A percentile compares a stretch with the other conserved stretches of the same genome.
phyloP scores from a whole-genome alignment of 2,329 filamentous ascomycete genomes.

The Myriosclerotinia scirpicola region DNA sequence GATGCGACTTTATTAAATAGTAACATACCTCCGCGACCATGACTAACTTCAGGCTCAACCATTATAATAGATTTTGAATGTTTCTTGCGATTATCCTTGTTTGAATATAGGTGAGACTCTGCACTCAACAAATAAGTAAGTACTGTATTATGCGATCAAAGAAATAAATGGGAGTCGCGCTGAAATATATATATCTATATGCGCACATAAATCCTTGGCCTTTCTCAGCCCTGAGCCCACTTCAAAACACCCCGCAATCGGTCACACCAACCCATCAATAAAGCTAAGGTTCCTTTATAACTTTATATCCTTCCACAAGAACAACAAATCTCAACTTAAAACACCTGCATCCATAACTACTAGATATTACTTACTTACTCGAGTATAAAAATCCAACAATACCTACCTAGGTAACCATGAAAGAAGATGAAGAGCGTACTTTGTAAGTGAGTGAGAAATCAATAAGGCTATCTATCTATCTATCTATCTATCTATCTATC shows the following conservation, averaged over 20 bases:
- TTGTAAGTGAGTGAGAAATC: no score
- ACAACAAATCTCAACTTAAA: neutral
- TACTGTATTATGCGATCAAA: conserved; percentile 7
- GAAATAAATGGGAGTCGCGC: conserved; percentile 6
- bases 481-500: neutral
- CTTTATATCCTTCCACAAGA: neutral
- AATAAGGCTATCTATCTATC: no score
- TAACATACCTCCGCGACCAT: conserved; percentile 42
- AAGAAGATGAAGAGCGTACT: neutral
- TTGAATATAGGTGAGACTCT: neutral
- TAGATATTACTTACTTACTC: neutral
- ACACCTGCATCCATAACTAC: no score
- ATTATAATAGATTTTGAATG: neutral
- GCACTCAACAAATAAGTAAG: neutral
- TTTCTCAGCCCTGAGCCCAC: conserved; percentile 15
- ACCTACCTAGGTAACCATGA: no score
- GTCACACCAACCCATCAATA: conserved; percentile 1
- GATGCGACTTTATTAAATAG: neutral
- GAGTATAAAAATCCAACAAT: neutral
- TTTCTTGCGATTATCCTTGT: neutral
- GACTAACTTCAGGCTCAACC: conserved; percentile 36
- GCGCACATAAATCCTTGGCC: conserved; percentile 9
- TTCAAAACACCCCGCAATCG: conserved; percentile 16
- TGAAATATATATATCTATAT: neutral
- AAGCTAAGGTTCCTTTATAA: neutral